Conservation (phyloP, 371 early-diverging fungal genomes). For the Blyttiomyces sp. region DNA sequence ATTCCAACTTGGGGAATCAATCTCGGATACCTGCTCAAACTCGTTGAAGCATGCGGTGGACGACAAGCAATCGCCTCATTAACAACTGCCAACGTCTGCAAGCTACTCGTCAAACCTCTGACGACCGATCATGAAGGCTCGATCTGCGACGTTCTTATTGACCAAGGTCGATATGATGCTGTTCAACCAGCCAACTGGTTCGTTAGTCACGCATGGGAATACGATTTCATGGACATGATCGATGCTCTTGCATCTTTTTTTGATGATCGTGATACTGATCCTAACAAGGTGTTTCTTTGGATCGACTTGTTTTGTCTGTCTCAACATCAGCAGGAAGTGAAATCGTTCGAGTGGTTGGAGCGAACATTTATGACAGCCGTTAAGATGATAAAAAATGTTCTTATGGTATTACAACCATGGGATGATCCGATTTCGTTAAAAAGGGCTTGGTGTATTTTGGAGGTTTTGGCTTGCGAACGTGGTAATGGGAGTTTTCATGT, state of each 20-base stretch:
- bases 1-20: slow-evolving; percentile 13
- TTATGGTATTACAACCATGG: slow-evolving; percentile 26
- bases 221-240: slow-evolving; percentile 16
- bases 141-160: slow-evolving; percentile 1
- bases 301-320: slow-evolving; percentile 23
- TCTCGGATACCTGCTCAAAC: slow-evolving; percentile 5
- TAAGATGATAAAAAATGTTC: slow-evolving; percentile 10
- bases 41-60: slow-evolving; percentile 19
- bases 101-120: not conserved
- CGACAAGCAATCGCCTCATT: not conserved
- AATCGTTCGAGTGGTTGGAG: slow-evolving; percentile 20
- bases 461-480: not conserved
- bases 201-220: slow-evolving; percentile 24
- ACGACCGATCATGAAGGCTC: not conserved
- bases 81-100: slow-evolving; percentile 15
- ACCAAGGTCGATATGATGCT: not conserved
- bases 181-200: slow-evolving; percentile 11
- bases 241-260: slow-evolving; percentile 19
- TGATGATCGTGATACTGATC: not conserved
- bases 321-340: slow-evolving; percentile 4
- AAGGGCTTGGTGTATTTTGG: slow-evolving; percentile 20
- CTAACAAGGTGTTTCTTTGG: slow-evolving; percentile 11
- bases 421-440: slow-evolving; percentile 20
- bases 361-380: slow-evolving; percentile 12
- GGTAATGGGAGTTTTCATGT: slow-evolving; percentile 7